Percentiles rank a stretch among this genome's conserved stretches.
These are phyloP conservation scores for Paramecium sexaurelia DNA, from an alignment of 73 alveolate species.

Conservation along the genomic window DNA sequence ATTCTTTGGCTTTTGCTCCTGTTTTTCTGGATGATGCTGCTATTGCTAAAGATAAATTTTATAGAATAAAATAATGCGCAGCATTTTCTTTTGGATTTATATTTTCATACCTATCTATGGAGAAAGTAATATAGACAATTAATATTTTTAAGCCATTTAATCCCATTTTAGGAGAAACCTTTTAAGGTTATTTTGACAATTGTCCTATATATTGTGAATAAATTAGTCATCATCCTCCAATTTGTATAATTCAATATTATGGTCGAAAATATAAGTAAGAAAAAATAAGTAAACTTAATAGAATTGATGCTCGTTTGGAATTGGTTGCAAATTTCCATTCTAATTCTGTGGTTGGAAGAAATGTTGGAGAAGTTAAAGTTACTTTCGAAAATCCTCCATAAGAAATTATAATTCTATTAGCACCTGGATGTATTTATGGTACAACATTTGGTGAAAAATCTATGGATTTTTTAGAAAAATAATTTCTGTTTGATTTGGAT, in stretches of 20 bases:
- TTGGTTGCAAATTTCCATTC: constrained; percentile 69
- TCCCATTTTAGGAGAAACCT: constrained; percentile 93
- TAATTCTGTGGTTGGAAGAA: constrained; percentile 67
- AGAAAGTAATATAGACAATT: constrained; percentile 33
- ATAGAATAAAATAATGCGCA: constrained; percentile 74
- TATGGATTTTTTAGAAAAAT: constrained; percentile 57
- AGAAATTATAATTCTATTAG: constrained; percentile 25
- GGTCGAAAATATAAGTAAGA: constrained; percentile 42
- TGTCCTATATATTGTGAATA: constrained; percentile 73
- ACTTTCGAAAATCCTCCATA: constrained; percentile 60
- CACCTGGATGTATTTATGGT: constrained; percentile 68
- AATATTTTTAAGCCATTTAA: constrained; percentile 80
- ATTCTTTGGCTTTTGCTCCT: constrained; percentile 74
- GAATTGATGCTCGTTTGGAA: constrained; percentile 63
- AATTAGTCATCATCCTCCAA: constrained; percentile 76
- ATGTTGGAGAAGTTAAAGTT: constrained; percentile 57
- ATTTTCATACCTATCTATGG: constrained; percentile 68
- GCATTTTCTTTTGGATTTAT: constrained; percentile 69
- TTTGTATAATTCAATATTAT: constrained; percentile 36
- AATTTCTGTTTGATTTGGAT: background rate
- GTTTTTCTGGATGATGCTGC: constrained; percentile 80
- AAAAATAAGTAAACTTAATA: background rate
- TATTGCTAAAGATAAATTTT: constrained; percentile 58
- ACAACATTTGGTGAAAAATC: constrained; percentile 67
- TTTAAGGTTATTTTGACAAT: constrained; percentile 77